These are phyloP conservation scores for Logfia minima DNA, from an alignment of 129 eudicot genomes.

Conservation along the genomic window DNA sequence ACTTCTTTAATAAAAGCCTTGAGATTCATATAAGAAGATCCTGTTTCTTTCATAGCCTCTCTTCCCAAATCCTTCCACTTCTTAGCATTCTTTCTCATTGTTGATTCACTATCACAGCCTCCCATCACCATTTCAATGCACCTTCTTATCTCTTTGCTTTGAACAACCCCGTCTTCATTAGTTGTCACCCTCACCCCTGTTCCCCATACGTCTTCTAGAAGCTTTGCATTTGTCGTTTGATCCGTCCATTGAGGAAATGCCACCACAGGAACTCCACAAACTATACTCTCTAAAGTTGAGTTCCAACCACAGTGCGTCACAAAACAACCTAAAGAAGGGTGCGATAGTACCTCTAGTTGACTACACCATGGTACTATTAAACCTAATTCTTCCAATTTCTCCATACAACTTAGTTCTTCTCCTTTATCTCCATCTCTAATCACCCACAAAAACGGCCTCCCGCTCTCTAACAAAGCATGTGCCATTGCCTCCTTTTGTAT, in stretches of 20 bases:
- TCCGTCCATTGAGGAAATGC: slow-evolving; percentile 39
- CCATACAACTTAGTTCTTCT: neutral
- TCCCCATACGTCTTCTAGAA: slow-evolving; percentile 26
- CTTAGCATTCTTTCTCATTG: slow-evolving; percentile 28
- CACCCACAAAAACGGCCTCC: slow-evolving; percentile 23
- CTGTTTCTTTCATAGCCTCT: slow-evolving; percentile 35
- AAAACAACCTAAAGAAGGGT: slow-evolving; percentile 21
- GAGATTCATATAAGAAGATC: slow-evolving; percentile 37
- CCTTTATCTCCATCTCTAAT: neutral
- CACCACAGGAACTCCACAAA: slow-evolving; percentile 27
- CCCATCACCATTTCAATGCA: slow-evolving; percentile 35
- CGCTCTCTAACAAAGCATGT: neutral
- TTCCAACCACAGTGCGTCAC: neutral
- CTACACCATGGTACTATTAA: slow-evolving; percentile 41
- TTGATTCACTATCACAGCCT: slow-evolving; percentile 13
- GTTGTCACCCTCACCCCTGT: slow-evolving; percentile 11
- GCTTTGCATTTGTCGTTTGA: slow-evolving; percentile 34
- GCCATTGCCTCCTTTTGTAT: slow-evolving; percentile 36
- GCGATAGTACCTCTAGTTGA: slow-evolving; percentile 38
- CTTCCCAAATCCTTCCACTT: slow-evolving; percentile 35
- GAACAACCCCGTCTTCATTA: slow-evolving; percentile 26
- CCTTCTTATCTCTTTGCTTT: slow-evolving; percentile 32
- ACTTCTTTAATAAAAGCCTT: slow-evolving; percentile 31
- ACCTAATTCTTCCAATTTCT: neutral
- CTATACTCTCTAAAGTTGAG: neutral